Conservation (phyloP, 129 eudicot genomes). For the Rutidosis leptorrhynchoides region DNA sequence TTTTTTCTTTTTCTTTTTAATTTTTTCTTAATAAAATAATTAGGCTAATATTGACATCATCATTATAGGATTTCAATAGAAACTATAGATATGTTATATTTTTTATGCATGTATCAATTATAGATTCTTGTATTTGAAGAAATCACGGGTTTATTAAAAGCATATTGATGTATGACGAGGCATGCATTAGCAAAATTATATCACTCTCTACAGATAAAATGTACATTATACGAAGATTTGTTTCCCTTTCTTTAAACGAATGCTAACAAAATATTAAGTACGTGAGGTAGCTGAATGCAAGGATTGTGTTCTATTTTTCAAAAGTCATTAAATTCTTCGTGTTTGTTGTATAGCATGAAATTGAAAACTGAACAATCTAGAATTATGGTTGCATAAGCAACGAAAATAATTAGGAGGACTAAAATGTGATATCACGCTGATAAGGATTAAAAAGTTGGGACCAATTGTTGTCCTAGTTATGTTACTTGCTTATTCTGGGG, state of each 20-base stretch:
- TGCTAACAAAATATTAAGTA: slow-evolving; percentile 8
- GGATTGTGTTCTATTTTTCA: neutral
- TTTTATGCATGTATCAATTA: too few species aligned
- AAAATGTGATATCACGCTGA: neutral
- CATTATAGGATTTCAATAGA: too few species aligned
- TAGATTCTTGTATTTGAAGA: too few species aligned
- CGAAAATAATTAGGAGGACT: slow-evolving; percentile 6
- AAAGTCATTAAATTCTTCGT: neutral
- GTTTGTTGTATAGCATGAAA: slow-evolving; percentile 4
- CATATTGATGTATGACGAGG: too few species aligned
- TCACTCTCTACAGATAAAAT: too few species aligned
- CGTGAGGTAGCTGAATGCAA: slow-evolving; percentile 4
- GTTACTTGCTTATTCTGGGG: slow-evolving; percentile 29
- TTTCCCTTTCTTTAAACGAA: neutral
- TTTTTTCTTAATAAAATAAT: too few species aligned
- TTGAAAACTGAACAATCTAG: slow-evolving; percentile 2
- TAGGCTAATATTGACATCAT: too few species aligned
- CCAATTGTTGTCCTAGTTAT: slow-evolving; percentile 25
- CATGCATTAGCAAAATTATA: too few species aligned
- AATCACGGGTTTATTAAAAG: too few species aligned
- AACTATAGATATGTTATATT: too few species aligned
- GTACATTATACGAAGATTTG: too few species aligned
- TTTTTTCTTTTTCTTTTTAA: too few species aligned
- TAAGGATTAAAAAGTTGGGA: slow-evolving; percentile 17
- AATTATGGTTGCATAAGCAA: slow-evolving; percentile 2